A percentile compares a stretch with the other conserved stretches of the same genome.
These are phyloP conservation scores for Cornus kousa DNA, from an alignment of 148 eudicot genomes.

Conservation along the genomic window DNA sequence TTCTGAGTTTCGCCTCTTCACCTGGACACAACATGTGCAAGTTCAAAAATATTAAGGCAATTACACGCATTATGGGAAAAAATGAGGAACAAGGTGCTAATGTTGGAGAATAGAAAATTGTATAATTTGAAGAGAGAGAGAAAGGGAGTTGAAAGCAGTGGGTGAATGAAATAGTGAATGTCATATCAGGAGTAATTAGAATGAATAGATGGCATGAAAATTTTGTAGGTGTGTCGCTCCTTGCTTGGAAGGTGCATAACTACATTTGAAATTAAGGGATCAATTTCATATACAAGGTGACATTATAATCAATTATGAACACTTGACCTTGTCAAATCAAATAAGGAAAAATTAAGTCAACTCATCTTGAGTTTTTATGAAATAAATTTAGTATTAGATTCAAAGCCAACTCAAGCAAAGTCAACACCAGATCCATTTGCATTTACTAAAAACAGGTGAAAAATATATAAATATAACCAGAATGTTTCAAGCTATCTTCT, in stretches of 20 bases:
- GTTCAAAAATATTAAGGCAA: not conserved
- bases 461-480: too few species aligned
- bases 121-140: too few species aligned
- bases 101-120: too few species aligned
- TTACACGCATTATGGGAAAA: not conserved
- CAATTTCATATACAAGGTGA: not conserved
- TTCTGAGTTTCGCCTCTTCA: constrained; percentile 78
- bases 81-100: not conserved
- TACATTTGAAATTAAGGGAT: not conserved
- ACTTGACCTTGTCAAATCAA: not conserved
- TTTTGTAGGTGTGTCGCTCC: not conserved
- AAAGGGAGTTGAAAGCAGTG: too few species aligned
- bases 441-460: too few species aligned
- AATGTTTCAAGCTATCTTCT: too few species aligned
- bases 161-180: not conserved
- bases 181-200: not conserved
- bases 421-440: not conserved
- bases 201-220: not conserved
- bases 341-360: not conserved
- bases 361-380: not conserved
- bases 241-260: not conserved
- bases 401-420: not conserved
- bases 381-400: too few species aligned
- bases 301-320: too few species aligned
- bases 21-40: constrained; percentile 35